phyloP scores from a whole-genome alignment of 2,329 filamentous ascomycete genomes.

The Fusarium sp. region DNA sequence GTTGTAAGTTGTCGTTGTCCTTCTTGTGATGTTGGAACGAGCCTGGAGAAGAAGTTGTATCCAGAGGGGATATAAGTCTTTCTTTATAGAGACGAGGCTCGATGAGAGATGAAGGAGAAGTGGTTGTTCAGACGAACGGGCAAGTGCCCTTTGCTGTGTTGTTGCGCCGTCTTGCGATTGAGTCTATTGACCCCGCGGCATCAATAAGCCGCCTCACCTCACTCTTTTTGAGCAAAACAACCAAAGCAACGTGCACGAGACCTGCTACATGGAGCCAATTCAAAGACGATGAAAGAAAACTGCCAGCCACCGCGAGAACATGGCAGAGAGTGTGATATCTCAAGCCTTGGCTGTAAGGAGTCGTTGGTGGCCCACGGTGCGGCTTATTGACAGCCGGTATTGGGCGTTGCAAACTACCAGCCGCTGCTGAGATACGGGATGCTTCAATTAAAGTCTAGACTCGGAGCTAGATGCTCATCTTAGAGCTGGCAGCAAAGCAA shows the following conservation, averaged over 20 bases:
- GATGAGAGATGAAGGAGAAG: constrained; percentile 5
- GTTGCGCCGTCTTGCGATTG: constrained; percentile 29
- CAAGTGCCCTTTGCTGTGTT: constrained; percentile 7
- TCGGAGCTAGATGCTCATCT: neutral
- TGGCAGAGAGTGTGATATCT: neutral
- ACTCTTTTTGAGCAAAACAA: constrained; percentile 9
- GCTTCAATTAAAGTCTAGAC: neutral
- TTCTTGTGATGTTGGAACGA: constrained; percentile 45
- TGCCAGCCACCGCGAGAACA: constrained; percentile 6
- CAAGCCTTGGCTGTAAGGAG: constrained; percentile 12
- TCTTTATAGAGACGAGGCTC: constrained; percentile 41
- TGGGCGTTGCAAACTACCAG: constrained; percentile 3
- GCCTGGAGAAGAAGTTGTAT: constrained; percentile 36
- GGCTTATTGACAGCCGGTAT: constrained; percentile 27
- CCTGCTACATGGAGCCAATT: constrained; percentile 4
- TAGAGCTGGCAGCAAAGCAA: neutral
- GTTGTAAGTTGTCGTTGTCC: constrained; percentile 34
- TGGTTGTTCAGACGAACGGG: constrained; percentile 8
- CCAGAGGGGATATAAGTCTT: constrained; percentile 8
- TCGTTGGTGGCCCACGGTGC: neutral
- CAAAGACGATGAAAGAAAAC: constrained; percentile 20
- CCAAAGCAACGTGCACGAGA: constrained; percentile 12
- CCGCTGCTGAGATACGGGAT: neutral
- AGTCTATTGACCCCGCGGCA: constrained; percentile 35
- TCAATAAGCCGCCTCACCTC: constrained; percentile 37